Percentiles rank a stretch among this genome's conserved stretches.
These are phyloP conservation scores for Podospora anserina DNA, from an alignment of 495 filamentous ascomycete species.

Conservation along the genomic window DNA sequence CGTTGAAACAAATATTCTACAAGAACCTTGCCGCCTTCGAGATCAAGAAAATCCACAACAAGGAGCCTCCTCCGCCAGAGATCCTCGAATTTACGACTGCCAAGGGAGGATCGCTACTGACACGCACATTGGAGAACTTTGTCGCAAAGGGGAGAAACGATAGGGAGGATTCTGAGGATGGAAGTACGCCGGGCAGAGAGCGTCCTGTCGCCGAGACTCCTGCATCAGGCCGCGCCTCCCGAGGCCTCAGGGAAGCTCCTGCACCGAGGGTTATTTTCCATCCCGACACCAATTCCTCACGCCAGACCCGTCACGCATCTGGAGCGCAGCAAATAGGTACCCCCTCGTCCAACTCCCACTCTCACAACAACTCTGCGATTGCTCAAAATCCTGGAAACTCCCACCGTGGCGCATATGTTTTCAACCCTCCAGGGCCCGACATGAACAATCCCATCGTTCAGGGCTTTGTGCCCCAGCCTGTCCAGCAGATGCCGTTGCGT, in stretches of 20 bases:
- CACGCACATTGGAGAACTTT: conserved; percentile 74
- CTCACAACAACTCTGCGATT: conserved; percentile 21
- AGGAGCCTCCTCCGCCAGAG: conserved; percentile 75
- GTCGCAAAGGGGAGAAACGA: conserved; percentile 43
- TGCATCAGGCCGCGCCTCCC: conserved; percentile 53
- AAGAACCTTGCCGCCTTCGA: conserved; percentile 80
- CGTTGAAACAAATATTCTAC: conserved; percentile 78
- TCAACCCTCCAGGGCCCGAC: conserved; percentile 39
- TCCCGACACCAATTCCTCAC: conserved; percentile 61
- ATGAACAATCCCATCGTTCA: conserved; percentile 50
- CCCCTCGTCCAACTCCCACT: conserved; percentile 30
- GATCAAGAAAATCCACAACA: conserved; percentile 64
- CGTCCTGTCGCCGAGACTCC: conserved; percentile 59
- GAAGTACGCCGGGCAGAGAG: conserved; percentile 58
- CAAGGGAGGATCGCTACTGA: conserved; percentile 70
- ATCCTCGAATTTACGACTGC: conserved; percentile 74
- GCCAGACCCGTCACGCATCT: conserved; percentile 57
- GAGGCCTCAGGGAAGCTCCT: conserved; percentile 73
- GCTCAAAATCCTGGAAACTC: conserved; percentile 23
- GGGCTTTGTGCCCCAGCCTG: conserved; percentile 57
- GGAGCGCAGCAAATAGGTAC: conserved; percentile 37
- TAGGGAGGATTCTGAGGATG: conserved; percentile 56
- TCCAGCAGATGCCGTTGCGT: conserved; percentile 58
- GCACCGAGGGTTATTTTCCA: conserved; percentile 79
- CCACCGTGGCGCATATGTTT: conserved; percentile 35